phyloP scores from a whole-genome alignment of 1,139 yeast genomes.

The Taphrina betulina region DNA sequence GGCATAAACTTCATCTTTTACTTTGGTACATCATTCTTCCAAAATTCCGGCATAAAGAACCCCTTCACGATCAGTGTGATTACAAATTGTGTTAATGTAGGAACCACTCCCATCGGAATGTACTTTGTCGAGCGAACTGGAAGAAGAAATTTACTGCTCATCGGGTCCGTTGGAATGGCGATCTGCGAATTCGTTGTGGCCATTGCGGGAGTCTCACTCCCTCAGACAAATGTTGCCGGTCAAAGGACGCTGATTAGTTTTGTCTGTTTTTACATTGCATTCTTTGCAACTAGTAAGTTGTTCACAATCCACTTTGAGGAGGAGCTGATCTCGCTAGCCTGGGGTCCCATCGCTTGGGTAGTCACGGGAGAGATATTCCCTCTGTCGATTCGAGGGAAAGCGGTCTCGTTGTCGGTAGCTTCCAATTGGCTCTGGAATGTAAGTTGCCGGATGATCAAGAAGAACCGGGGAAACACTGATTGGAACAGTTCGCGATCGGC shows the following conservation, averaged over 20 bases:
- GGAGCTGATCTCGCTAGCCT: no score
- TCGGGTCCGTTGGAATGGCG: constrained; percentile 66
- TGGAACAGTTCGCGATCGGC: constrained; percentile 57
- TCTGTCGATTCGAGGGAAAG: constrained; percentile 68
- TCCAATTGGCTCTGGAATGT: constrained; percentile 71
- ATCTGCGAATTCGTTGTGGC: constrained; percentile 65
- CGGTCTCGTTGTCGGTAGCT: constrained; percentile 69
- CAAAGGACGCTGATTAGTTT: constrained; percentile 55
- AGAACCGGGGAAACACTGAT: not conserved
- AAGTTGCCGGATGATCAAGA: not conserved
- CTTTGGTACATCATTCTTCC: constrained; percentile 64
- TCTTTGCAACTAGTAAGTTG: no score
- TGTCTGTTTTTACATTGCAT: constrained; percentile 67
- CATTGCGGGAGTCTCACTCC: constrained; percentile 56
- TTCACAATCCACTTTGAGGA: no score
- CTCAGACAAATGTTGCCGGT: constrained; percentile 45
- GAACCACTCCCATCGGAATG: constrained; percentile 56
- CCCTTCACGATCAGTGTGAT: constrained; percentile 54
- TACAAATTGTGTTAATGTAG: constrained; percentile 62
- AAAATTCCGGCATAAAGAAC: constrained; percentile 58
- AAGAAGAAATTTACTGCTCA: constrained; percentile 63
- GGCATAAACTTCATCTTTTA: constrained; percentile 50
- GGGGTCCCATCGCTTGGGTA: no score
- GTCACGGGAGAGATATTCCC: constrained; percentile 73
- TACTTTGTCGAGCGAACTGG: constrained; percentile 68